Conservation (phyloP, 83 land plant species). For the Picea mariana region DNA sequence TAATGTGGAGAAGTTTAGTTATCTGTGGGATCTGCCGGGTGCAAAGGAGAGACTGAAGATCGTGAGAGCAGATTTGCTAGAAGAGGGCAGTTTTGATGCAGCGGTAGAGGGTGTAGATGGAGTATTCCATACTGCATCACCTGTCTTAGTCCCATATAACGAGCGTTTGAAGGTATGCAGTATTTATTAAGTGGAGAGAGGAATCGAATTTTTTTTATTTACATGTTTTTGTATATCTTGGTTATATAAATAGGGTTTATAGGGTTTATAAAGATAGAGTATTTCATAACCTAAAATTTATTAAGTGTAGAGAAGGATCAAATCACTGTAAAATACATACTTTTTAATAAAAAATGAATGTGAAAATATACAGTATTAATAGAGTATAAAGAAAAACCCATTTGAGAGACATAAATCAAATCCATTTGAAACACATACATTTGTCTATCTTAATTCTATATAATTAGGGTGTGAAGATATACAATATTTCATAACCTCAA, state of each 20-base stretch:
- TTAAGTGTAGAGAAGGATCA: not conserved
- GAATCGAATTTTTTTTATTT: too few relatives aligned
- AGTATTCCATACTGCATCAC: constrained; percentile 17
- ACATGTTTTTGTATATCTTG: not conserved
- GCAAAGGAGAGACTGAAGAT: constrained; percentile 20
- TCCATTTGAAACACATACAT: too few relatives aligned
- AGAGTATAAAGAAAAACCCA: too few relatives aligned
- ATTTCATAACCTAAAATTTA: not conserved
- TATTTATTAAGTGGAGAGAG: not conserved
- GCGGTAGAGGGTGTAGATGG: constrained; percentile 79
- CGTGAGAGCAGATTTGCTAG: constrained; percentile 25
- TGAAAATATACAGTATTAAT: too few relatives aligned
- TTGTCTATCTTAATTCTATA: not conserved
- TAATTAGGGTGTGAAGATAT: not conserved
- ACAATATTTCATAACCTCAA: not conserved
- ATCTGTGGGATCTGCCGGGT: constrained; percentile 67
- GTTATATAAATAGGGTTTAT: not conserved
- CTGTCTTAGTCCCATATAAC: constrained; percentile 63
- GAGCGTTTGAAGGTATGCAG: constrained; percentile 40
- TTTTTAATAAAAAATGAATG: not conserved
- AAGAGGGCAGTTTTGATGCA: constrained; percentile 82
- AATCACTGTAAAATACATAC: not conserved
- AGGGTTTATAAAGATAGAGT: not conserved
- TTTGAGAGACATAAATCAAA: too few relatives aligned
- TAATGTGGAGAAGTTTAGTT: constrained; percentile 64